phyloP scores from a whole-genome alignment of 345 rosid genomes.

The Populus ilicifolia region DNA sequence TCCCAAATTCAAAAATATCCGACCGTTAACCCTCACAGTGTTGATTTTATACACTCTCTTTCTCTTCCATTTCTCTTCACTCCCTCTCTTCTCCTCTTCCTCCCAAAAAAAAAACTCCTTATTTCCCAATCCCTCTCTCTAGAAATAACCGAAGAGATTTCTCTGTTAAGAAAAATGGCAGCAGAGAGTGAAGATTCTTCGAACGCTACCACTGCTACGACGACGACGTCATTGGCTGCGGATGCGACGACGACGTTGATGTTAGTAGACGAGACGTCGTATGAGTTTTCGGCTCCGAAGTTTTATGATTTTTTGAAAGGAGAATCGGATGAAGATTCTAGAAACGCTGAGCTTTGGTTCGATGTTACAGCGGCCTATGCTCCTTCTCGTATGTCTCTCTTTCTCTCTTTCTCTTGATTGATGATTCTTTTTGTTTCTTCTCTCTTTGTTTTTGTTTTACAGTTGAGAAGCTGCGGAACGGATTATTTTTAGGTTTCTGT shows the following conservation, averaged over 20 bases:
- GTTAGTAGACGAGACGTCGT: conserved; percentile 52
- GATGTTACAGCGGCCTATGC: conserved; percentile 62
- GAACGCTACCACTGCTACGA: not conserved
- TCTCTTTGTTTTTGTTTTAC: not conserved
- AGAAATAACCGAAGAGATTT: not conserved
- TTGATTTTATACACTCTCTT: conserved; percentile 17
- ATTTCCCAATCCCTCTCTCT: not conserved
- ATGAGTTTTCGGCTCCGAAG: conserved; percentile 86
- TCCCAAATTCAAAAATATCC: conserved; percentile 34
- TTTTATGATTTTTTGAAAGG: conserved; percentile 77
- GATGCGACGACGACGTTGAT: conserved; percentile 6
- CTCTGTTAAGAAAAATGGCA: not conserved
- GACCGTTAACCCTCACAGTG: conserved; percentile 60
- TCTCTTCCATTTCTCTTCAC: not conserved
- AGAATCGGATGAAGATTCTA: conserved; percentile 62
- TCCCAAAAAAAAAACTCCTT: not conserved
- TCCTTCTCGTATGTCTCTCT: conserved; percentile 75
- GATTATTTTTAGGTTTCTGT: not conserved
- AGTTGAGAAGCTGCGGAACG: not conserved
- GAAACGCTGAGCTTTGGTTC: conserved; percentile 88
- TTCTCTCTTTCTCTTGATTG: conserved; percentile 2
- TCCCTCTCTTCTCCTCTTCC: not conserved
- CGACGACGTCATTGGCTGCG: not conserved
- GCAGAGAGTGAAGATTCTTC: not conserved
- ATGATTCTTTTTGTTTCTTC: not conserved